phyloP scores from a whole-genome alignment of 176 grass and related monocot species.

The Microstegium vimineum region DNA sequence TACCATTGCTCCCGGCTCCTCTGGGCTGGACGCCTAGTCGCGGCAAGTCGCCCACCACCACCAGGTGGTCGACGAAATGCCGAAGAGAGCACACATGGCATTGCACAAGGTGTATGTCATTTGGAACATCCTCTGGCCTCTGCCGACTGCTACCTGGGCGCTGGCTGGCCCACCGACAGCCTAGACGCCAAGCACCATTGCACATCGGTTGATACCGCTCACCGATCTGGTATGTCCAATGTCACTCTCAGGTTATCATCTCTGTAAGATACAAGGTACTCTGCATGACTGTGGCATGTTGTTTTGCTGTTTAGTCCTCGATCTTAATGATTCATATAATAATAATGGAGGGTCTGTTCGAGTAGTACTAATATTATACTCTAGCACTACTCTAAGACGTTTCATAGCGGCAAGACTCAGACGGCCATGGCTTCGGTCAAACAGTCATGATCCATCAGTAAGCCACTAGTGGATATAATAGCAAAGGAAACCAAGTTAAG shows the following conservation, averaged over 20 bases:
- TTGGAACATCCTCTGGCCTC: not conserved
- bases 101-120: not conserved
- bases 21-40: not conserved
- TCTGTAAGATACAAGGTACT: not conserved
- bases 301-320: not conserved
- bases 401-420: not conserved
- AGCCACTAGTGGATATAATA: not conserved
- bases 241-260: not conserved
- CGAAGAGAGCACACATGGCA: not conserved
- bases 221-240: not conserved
- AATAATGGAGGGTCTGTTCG: not conserved
- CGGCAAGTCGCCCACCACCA: not conserved
- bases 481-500: not conserved
- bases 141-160: not conserved
- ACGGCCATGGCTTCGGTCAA: not conserved
- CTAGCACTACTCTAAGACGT: not conserved
- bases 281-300: not conserved
- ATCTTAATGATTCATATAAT: not conserved
- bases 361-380: not conserved
- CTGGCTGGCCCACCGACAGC: not conserved
- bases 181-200: not conserved
- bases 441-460: not conserved
- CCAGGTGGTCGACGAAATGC: not conserved
- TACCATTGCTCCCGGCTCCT: not conserved
- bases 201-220: not conserved